A percentile compares a stretch with the other conserved stretches of the same genome.
Evolutionary conservation across 345 rosid genomes (phyloP).

Genomic region (Jatropha curcas): DNA sequence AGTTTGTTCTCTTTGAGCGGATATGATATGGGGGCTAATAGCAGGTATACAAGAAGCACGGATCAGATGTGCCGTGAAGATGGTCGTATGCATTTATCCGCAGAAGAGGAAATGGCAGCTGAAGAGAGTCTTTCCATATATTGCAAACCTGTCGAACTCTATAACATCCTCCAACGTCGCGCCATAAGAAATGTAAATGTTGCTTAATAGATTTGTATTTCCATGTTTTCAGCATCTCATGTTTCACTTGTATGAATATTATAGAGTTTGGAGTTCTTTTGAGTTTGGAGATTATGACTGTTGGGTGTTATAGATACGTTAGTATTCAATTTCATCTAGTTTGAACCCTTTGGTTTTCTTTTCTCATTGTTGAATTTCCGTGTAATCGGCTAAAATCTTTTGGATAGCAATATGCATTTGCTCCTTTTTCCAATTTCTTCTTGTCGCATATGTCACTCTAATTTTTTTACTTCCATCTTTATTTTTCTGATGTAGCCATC

Average conservation of each 20-base stretch:
- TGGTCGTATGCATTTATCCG: conserved; percentile 66
- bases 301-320: not conserved
- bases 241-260: not conserved
- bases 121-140: conserved; percentile 78
- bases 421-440: too few species aligned
- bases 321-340: not conserved
- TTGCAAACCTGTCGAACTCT: conserved; percentile 98
- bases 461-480: not conserved
- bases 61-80: conserved; percentile 97
- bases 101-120: conserved; percentile 87
- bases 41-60: conserved; percentile 74
- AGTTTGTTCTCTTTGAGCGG: not conserved
- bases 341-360: conserved; percentile 10
- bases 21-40: not conserved
- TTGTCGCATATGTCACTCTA: too few species aligned
- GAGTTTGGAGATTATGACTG: not conserved
- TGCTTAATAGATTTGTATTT: not conserved
- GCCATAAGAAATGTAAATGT: conserved; percentile 62
- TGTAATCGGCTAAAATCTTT: too few species aligned
- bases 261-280: not conserved
- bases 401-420: not conserved
- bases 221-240: not conserved
- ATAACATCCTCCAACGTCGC: conserved; percentile 92
- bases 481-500: conserved; percentile 53
- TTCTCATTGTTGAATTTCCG: not conserved